Conservation (phyloP, 495 filamentous ascomycete genomes). For the Neurospora sp. region DNA sequence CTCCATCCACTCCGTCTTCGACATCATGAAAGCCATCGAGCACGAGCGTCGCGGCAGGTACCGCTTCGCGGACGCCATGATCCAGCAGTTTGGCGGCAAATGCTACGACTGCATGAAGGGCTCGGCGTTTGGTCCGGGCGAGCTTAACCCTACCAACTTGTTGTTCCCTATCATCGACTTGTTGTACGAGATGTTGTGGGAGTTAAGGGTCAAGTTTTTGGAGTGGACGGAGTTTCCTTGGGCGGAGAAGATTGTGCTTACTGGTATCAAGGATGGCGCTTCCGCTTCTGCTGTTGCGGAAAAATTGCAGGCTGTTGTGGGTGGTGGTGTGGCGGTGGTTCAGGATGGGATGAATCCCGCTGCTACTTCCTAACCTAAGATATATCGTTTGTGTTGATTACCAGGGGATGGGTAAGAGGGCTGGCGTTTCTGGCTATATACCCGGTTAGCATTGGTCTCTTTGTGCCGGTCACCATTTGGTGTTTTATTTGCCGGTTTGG, state of each 20-base stretch:
- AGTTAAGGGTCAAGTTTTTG: neutral
- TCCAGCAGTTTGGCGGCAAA: neutral
- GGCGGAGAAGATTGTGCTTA: neutral
- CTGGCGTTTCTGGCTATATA: neutral
- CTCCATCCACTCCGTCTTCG: neutral
- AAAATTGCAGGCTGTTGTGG: neutral
- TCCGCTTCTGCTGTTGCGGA: neutral
- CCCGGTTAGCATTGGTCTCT: neutral
- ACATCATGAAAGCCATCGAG: neutral
- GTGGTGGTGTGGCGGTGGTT: neutral
- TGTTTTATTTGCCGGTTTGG: neutral
- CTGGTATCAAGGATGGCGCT: neutral
- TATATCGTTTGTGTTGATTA: neutral
- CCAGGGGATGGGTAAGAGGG: neutral
- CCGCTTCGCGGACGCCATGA: neutral
- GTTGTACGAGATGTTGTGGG: neutral
- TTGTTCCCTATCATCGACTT: slow-evolving; percentile 8
- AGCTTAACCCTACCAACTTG: neutral
- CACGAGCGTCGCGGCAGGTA: neutral
- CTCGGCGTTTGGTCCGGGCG: neutral
- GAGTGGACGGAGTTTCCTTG: neutral
- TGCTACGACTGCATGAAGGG: slow-evolving; percentile 3
- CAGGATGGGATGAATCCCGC: neutral
- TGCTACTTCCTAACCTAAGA: neutral
- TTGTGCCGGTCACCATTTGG: neutral